A percentile compares a stretch with the other conserved stretches of the same genome.
Conservation (phyloP, 192 early-diverging fungal genomes). For the Podila verticillata region DNA sequence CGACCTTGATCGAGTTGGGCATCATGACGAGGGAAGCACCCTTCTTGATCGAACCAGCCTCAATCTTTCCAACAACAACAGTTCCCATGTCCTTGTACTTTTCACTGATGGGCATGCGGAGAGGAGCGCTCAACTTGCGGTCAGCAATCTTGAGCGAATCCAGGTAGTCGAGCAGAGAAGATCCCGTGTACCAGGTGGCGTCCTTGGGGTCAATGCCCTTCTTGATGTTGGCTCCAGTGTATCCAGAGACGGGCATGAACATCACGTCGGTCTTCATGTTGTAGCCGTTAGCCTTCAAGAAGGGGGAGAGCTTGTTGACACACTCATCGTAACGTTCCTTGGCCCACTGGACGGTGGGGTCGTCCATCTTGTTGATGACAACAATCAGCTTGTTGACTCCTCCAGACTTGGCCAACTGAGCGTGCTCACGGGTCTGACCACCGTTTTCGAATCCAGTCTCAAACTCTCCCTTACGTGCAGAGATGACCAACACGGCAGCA, state of each 20-base stretch:
- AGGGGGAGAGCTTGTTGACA: constrained; percentile 84
- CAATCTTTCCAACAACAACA: constrained; percentile 94
- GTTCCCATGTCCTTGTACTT: constrained; percentile 99
- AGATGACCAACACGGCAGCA: constrained; percentile 93
- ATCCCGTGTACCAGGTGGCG: constrained; percentile 86
- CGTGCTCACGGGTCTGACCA: constrained; percentile 99
- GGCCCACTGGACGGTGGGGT: constrained; percentile 93
- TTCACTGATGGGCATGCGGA: constrained; percentile 95
- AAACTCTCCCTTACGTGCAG: constrained; percentile 98
- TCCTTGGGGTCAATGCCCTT: constrained; percentile 69
- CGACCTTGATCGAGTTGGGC: constrained; percentile 88
- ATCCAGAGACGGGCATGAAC: constrained; percentile 96
- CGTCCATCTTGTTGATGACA: constrained; percentile 99
- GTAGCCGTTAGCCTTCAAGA: constrained; percentile 92
- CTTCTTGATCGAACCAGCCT: constrained; percentile 91
- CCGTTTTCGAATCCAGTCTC: constrained; percentile 99
- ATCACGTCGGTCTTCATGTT: constrained; percentile 83
- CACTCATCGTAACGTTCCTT: constrained; percentile 95
- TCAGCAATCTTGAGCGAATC: constrained; percentile 86
- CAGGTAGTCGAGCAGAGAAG: constrained; percentile 87
- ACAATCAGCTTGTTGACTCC: constrained; percentile 94
- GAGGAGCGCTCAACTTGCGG: constrained; percentile 86
- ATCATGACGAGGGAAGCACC: constrained; percentile 89
- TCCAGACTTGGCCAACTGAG: constrained; percentile 95
- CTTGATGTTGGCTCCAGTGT: constrained; percentile 96